Evolutionary conservation across 2,329 filamentous ascomycete species (phyloP), one percentile per base, ranked within the genome.

Genomic region (Xylaria sp.): DNA sequence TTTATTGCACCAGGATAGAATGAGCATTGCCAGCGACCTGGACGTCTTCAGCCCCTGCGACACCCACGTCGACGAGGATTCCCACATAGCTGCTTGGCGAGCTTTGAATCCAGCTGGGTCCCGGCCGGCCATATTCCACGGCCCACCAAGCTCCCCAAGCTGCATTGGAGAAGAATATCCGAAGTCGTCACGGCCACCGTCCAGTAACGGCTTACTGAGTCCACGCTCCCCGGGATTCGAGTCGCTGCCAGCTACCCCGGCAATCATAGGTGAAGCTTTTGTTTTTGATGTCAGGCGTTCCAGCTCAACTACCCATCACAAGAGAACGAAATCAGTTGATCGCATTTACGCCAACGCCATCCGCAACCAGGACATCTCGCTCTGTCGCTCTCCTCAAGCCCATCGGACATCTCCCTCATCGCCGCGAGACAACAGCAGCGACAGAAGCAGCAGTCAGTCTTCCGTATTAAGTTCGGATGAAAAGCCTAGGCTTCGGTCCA

Each of bases 231-330:
- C 54, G n/a, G 43, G 40, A n/a, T 59, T 59, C 2, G 62, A 56
- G 7, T 66, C 66, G 34, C 39, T 49, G 8, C 64, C 62, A 7
- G 57, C 52, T 24, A 71, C 63, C 16, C 68, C 69, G 7, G 56
- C 63, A 9, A 24, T 63, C 13, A 55, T 71, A 29, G 66, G 62
- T 18, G 59, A 67, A 54, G 69, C 69, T 18, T 57, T 54, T 8
- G 45, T 66, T 1, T 58, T 70, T 20, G 62, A 69, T 34, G 46
- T 71, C 22, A 63, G 66, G 16, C 39, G 57, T 19, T 56, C 63
- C 6, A 39, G 42, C 21, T 22, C 57, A 20, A 39, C 47, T 20
- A 20, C 40, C n/a, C 46, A 41, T 29, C 59, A 61, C 41, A 63
- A 54, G 51, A 61, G 64, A 37, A 54, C 49, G 2, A 65, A 52